A percentile compares a stretch with the other conserved stretches of the same genome.
Conservation (phyloP, 306 rosid species). For the Vigna angularis region DNA sequence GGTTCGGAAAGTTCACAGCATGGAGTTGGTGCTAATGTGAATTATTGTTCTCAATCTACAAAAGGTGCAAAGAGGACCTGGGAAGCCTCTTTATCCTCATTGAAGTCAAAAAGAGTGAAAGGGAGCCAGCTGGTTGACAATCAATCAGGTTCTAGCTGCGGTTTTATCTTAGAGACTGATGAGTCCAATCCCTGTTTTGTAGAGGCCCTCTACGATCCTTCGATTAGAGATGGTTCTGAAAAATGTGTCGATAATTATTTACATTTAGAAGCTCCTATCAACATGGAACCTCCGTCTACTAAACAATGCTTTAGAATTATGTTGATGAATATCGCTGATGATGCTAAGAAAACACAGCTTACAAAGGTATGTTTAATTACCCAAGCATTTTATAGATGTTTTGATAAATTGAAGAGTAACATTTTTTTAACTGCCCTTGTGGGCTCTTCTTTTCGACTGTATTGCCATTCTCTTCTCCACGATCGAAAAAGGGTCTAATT, state of each 20-base stretch:
- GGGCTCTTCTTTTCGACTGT: conserved; percentile 21
- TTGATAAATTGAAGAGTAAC: conserved; percentile 20
- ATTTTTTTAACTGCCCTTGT: neutral
- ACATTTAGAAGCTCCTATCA: conserved; percentile 47
- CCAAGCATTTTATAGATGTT: conserved; percentile 24
- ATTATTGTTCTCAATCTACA: conserved; percentile 57
- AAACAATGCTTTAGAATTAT: conserved; percentile 64
- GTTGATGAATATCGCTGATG: conserved; percentile 93
- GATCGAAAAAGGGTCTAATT: neutral
- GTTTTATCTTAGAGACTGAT: conserved; percentile 50
- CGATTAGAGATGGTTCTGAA: conserved; percentile 45
- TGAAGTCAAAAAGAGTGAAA: conserved; percentile 90
- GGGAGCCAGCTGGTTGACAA: conserved; percentile 70
- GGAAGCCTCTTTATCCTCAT: conserved; percentile 84
- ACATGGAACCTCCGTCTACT: conserved; percentile 50
- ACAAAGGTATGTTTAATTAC: conserved; percentile 62
- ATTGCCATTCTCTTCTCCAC: conserved; percentile 17
- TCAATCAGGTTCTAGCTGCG: conserved; percentile 52
- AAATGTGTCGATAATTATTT: conserved; percentile 43
- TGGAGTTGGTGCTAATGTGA: conserved; percentile 47
- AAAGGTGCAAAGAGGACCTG: conserved; percentile 73
- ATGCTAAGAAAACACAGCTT: conserved; percentile 67
- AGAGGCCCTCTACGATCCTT: conserved; percentile 49
- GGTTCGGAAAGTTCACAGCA: conserved; percentile 44
- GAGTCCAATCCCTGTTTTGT: conserved; percentile 49